phyloP scores from a whole-genome alignment of 176 grass and related monocot genomes.

The Tillandsia leiboldiana region DNA sequence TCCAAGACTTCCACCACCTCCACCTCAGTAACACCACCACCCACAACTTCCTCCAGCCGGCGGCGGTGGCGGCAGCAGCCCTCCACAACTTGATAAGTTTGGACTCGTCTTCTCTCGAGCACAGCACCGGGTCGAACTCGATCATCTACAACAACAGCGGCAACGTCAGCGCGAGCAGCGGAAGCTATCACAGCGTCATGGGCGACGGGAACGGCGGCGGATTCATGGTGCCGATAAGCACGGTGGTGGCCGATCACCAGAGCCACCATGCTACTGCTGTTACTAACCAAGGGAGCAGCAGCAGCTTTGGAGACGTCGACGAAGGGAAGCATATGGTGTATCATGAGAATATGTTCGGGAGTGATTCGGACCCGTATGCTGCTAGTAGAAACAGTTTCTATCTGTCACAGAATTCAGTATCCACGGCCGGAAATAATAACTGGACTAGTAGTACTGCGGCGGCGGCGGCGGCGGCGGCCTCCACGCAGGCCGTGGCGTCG shows the following conservation, averaged over 20 bases:
- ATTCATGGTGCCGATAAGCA: constrained; percentile 43
- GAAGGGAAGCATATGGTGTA: constrained; percentile 29
- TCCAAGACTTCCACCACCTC: constrained; percentile 54
- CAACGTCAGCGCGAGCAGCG: neutral
- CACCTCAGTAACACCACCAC: constrained; percentile 27
- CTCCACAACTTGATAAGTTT: constrained; percentile 31
- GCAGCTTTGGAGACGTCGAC: constrained; percentile 18
- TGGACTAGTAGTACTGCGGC: constrained; percentile 3
- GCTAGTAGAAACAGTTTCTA: constrained; percentile 2
- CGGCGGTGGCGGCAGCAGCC: neutral
- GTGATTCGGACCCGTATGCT: constrained; percentile 22
- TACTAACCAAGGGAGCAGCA: neutral
- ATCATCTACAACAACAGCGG: constrained; percentile 33
- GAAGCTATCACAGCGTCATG: constrained; percentile 12
- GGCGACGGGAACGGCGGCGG: neutral
- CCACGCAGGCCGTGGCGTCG: neutral
- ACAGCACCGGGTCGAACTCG: constrained; percentile 65
- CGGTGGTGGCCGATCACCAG: constrained; percentile 4
- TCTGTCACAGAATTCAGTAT: neutral
- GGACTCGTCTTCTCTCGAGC: constrained; percentile 49
- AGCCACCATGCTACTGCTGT: neutral
- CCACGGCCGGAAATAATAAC: constrained; percentile 3
- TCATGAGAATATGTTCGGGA: constrained; percentile 30
- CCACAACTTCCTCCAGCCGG: constrained; percentile 51
- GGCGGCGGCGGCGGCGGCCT: constrained; percentile 14